phyloP scores from a whole-genome alignment of 2,329 filamentous ascomycete species.

The Berkeleyomyces basicola region DNA sequence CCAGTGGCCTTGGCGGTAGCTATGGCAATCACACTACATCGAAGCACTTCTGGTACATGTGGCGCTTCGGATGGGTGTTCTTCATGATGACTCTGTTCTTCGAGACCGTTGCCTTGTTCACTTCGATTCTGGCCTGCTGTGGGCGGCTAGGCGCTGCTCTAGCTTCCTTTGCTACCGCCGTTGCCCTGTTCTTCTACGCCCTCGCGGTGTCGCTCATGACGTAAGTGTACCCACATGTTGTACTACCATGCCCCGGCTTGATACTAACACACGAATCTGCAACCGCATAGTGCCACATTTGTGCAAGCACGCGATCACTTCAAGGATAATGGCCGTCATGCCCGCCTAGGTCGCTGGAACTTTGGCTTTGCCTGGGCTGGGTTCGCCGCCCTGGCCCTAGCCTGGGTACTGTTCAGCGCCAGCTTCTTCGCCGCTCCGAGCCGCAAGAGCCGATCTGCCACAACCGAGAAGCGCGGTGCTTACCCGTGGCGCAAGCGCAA shows the following conservation, averaged over 20 bases:
- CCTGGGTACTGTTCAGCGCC: constrained; percentile 49
- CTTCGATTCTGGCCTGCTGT: constrained; percentile 51
- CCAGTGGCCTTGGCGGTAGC: constrained; percentile 29
- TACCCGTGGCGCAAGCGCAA: constrained; percentile 16
- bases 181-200: constrained; percentile 53
- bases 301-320: constrained; percentile 55
- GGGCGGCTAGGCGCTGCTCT: constrained; percentile 54
- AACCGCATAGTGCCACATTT: constrained; percentile 33
- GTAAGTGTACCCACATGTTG: constrained; percentile 29
- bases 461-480: constrained; percentile 11
- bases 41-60: constrained; percentile 59
- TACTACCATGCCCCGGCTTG: not conserved
- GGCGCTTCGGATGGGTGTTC: constrained; percentile 86
- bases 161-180: constrained; percentile 37
- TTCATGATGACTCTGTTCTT: constrained; percentile 76
- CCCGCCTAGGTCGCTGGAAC: constrained; percentile 47
- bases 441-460: constrained; percentile 23
- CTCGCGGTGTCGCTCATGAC: constrained; percentile 59
- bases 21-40: constrained; percentile 40
- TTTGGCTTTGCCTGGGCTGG: constrained; percentile 67
- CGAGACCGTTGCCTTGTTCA: constrained; percentile 48
- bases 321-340: constrained; percentile 33
- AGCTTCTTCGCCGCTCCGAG: constrained; percentile 25
- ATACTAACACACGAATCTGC: constrained; percentile 15
- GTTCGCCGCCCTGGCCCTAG: constrained; percentile 47